Percentiles rank a stretch among this genome's conserved stretches.
Evolutionary conservation across 1,284 basidiomycete species (phyloP).

Genomic region (Fomitopsis schrenkii): DNA sequence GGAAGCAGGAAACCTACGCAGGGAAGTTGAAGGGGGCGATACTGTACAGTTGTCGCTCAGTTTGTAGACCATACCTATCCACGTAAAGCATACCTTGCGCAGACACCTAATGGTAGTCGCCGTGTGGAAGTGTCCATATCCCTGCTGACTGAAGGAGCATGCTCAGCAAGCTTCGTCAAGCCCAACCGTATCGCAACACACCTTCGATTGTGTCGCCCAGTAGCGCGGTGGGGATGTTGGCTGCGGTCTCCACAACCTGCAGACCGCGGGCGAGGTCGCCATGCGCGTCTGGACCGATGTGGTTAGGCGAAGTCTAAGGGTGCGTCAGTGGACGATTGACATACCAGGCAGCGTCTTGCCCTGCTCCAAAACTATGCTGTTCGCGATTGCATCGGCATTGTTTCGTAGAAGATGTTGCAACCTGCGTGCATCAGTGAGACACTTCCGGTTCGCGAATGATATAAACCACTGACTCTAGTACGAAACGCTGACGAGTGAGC

Average conservation of each 20-base stretch:
- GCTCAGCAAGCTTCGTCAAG: too few relatives aligned
- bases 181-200: conserved; percentile 13
- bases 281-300: conserved; percentile 66
- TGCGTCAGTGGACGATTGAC: neutral
- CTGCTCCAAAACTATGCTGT: conserved; percentile 83
- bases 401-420: conserved; percentile 78
- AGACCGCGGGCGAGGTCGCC: conserved; percentile 93
- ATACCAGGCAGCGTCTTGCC: conserved; percentile 82
- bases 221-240: conserved; percentile 79
- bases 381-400: conserved; percentile 73
- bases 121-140: conserved; percentile 97
- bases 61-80: neutral
- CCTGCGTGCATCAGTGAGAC: conserved; percentile 32
- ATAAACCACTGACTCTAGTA: conserved; percentile 62
- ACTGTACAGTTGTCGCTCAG: conserved; percentile 34
- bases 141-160: conserved; percentile 62
- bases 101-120: conserved; percentile 75
- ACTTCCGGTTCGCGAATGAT: neutral
- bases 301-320: neutral
- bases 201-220: conserved; percentile 92
- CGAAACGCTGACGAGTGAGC: conserved; percentile 84
- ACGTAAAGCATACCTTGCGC: conserved; percentile 50
- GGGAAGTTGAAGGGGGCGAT: conserved; percentile 94
- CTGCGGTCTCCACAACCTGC: conserved; percentile 91
- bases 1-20: conserved; percentile 48